Evolutionary conservation across 352 stramenopile genomes (phyloP).

Genomic region (Phytopythium mirpurense): DNA sequence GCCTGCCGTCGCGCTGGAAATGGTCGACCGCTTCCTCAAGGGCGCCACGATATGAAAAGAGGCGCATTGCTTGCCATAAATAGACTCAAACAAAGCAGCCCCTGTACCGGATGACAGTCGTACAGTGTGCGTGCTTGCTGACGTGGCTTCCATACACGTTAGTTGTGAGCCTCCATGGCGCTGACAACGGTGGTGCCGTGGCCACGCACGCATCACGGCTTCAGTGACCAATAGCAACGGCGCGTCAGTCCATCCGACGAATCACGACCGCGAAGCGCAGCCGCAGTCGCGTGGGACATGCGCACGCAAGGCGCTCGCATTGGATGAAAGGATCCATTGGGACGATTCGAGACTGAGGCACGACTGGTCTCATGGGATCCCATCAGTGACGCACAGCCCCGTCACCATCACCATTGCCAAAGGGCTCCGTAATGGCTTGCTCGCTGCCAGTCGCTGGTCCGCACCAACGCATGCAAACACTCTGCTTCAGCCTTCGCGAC

Average conservation of each 20-base stretch:
- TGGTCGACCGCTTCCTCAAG: slow-evolving; percentile 58
- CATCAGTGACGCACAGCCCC: background rate
- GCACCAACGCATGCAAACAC: too few species aligned
- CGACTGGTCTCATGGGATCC: background rate
- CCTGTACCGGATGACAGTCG: background rate
- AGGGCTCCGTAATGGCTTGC: too few species aligned
- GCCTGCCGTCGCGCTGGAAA: slow-evolving; percentile 31
- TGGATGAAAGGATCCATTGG: too few species aligned
- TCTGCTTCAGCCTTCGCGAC: background rate
- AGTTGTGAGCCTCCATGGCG: too few species aligned
- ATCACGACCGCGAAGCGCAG: background rate
- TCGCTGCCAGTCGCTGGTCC: too few species aligned
- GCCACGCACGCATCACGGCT: background rate
- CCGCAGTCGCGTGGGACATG: background rate
- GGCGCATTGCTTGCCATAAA: too few species aligned
- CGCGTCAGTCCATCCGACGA: background rate
- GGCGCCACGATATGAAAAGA: slow-evolving; percentile 15
- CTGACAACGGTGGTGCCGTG: too few species aligned
- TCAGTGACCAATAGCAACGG: background rate
- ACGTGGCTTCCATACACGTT: too few species aligned
- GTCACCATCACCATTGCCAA: too few species aligned
- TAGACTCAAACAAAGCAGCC: too few species aligned
- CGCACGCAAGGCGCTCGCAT: slow-evolving; percentile 1
- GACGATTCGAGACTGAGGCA: background rate
- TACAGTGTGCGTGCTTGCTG: background rate